A percentile compares a stretch with the other conserved stretches of the same genome.
Conservation (phyloP, 768 basidiomycete genomes). For the Serpula lacrymans region DNA sequence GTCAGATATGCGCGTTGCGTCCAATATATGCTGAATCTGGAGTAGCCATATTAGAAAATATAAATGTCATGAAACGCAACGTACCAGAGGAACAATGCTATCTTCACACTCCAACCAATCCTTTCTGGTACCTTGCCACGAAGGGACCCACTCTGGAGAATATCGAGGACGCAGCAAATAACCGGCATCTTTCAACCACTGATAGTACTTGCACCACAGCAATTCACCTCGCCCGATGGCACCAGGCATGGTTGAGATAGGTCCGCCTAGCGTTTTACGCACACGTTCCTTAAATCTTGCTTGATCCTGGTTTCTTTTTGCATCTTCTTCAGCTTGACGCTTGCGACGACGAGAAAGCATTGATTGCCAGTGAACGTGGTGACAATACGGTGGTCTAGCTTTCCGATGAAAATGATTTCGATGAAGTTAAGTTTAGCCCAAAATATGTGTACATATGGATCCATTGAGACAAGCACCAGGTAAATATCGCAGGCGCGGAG, state of each 20-base stretch:
- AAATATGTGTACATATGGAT: constrained; percentile 12
- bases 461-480: too few relatives aligned
- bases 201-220: constrained; percentile 10
- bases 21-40: constrained; percentile 8
- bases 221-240: constrained; percentile 4
- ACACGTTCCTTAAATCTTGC: neutral
- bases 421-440: too few relatives aligned
- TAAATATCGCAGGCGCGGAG: too few relatives aligned
- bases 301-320: neutral
- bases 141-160: constrained; percentile 14
- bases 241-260: neutral
- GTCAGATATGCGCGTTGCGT: constrained; percentile 11
- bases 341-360: neutral
- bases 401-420: too few relatives aligned
- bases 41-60: too few relatives aligned
- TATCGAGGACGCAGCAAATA: constrained; percentile 14
- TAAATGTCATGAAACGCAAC: too few relatives aligned
- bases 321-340: neutral
- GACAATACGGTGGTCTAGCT: too few relatives aligned
- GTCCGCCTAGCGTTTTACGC: neutral
- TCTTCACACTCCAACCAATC: neutral
- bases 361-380: too few relatives aligned
- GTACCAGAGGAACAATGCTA: neutral
- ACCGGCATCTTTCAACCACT: constrained; percentile 12
- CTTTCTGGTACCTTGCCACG: constrained; percentile 7